Conservation (phyloP, 495 filamentous ascomycete species). For the Penicillium parvum region DNA sequence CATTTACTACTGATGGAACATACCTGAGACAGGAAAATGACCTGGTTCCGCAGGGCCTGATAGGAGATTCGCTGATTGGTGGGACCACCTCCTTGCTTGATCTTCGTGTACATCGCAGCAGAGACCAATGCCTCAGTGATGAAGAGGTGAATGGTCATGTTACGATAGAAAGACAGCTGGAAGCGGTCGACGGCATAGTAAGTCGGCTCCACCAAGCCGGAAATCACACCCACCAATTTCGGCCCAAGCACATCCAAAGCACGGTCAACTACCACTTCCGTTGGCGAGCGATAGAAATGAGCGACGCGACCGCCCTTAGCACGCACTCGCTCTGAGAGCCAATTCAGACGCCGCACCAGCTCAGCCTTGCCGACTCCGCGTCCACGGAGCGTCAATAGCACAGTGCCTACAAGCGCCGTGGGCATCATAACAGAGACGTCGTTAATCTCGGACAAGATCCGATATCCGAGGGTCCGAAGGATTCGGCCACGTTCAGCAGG, state of each 20-base stretch:
- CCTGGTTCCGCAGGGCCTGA: slow-evolving; percentile 64
- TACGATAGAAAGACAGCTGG: slow-evolving; percentile 94
- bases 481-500: slow-evolving; percentile 55
- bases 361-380: slow-evolving; percentile 87
- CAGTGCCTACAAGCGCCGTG: slow-evolving; percentile 89
- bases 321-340: slow-evolving; percentile 78
- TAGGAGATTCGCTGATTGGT: slow-evolving; percentile 75
- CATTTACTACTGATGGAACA: slow-evolving; percentile 1
- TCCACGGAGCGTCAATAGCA: slow-evolving; percentile 85
- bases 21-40: slow-evolving; percentile 77
- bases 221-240: slow-evolving; percentile 74
- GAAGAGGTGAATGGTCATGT: slow-evolving; percentile 98
- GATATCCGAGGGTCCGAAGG: slow-evolving; percentile 81
- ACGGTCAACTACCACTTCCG: slow-evolving; percentile 77
- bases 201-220: slow-evolving; percentile 78
- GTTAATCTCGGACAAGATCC: slow-evolving; percentile 90
- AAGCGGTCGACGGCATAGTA: slow-evolving; percentile 94
- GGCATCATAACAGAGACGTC: slow-evolving; percentile 96
- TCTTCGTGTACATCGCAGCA: slow-evolving; percentile 79
- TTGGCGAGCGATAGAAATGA: slow-evolving; percentile 78
- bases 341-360: slow-evolving; percentile 80
- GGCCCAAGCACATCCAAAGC: slow-evolving; percentile 88
- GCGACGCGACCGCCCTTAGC: slow-evolving; percentile 87
- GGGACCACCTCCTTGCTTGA: slow-evolving; percentile 84
- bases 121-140: slow-evolving; percentile 87